Percentiles rank a stretch among this genome's conserved stretches.
Conservation (phyloP, 495 filamentous ascomycete species). For the Daldinia concentrica region DNA sequence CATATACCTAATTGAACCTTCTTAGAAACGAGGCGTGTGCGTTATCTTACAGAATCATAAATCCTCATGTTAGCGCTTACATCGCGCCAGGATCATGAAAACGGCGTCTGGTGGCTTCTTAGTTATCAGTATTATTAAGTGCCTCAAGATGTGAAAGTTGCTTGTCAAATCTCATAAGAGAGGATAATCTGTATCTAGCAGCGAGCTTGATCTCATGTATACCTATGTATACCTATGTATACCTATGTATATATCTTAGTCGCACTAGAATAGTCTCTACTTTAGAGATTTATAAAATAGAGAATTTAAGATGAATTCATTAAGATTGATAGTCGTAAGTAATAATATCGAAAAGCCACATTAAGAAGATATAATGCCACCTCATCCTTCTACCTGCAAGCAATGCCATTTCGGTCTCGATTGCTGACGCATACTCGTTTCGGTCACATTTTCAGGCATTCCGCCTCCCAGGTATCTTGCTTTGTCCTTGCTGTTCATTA, state of each 20-base stretch:
- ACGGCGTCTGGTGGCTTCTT: neutral
- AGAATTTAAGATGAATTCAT: constrained; percentile 2
- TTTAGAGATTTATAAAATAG: neutral
- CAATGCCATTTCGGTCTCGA: constrained; percentile 11
- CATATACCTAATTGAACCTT: neutral
- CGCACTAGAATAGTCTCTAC: neutral
- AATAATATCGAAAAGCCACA: constrained; percentile 8
- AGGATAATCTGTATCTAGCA: neutral
- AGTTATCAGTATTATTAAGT: neutral
- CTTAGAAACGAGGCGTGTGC: neutral
- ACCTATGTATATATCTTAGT: neutral
- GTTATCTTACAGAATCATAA: neutral
- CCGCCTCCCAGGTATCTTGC: constrained; percentile 12
- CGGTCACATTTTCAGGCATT: constrained; percentile 15
- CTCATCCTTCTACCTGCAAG: constrained; percentile 10
- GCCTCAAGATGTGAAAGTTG: neutral
- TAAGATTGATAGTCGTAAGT: constrained; percentile 3
- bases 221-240: too few species aligned
- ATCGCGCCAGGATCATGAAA: neutral
- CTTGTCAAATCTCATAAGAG: neutral
- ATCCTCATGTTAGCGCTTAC: neutral
- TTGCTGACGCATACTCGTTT: constrained; percentile 26
- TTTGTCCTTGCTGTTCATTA: constrained; percentile 8
- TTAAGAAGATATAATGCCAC: constrained; percentile 31
- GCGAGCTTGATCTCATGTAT: neutral